Conservation (phyloP, 2,329 filamentous ascomycete species). For the Mycocentrospora acerina region DNA sequence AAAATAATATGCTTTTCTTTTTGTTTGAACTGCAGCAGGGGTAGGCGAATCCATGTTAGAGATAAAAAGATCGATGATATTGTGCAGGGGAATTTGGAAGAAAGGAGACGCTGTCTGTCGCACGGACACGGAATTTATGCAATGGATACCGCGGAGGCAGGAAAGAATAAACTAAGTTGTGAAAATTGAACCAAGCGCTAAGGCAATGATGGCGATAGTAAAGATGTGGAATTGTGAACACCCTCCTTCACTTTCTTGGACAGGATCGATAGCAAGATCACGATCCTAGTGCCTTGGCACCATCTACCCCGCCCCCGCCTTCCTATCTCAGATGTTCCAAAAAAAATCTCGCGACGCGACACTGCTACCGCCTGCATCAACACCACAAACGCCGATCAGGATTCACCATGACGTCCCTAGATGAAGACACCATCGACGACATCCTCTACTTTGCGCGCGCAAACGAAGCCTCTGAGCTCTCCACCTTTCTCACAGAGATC, state of each 20-base stretch:
- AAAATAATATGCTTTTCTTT: too few relatives aligned
- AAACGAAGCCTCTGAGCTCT: slow-evolving; percentile 72
- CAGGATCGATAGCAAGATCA: too few relatives aligned
- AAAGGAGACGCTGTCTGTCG: too few relatives aligned
- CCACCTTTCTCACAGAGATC: slow-evolving; percentile 59
- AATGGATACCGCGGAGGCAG: not conserved
- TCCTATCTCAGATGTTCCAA: slow-evolving; percentile 10
- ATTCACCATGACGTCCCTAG: slow-evolving; percentile 26
- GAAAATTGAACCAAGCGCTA: not conserved
- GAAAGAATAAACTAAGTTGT: too few relatives aligned
- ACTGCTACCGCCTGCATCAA: not conserved
- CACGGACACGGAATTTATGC: not conserved
- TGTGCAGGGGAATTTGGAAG: too few relatives aligned
- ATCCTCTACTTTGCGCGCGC: slow-evolving; percentile 82
- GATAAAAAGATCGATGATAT: too few relatives aligned
- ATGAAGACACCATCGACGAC: slow-evolving; percentile 83
- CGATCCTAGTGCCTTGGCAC: too few relatives aligned
- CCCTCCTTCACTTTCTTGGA: too few relatives aligned
- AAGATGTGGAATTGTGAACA: too few relatives aligned
- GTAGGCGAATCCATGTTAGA: too few relatives aligned
- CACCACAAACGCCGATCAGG: slow-evolving; percentile 1
- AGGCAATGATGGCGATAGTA: too few relatives aligned
- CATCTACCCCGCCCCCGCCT: slow-evolving; percentile 18
- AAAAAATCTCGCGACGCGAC: slow-evolving; percentile 12
- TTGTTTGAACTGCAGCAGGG: too few relatives aligned